These are phyloP conservation scores for Candida awuae DNA, from an alignment of 805 yeast species.

Conservation along the genomic window DNA sequence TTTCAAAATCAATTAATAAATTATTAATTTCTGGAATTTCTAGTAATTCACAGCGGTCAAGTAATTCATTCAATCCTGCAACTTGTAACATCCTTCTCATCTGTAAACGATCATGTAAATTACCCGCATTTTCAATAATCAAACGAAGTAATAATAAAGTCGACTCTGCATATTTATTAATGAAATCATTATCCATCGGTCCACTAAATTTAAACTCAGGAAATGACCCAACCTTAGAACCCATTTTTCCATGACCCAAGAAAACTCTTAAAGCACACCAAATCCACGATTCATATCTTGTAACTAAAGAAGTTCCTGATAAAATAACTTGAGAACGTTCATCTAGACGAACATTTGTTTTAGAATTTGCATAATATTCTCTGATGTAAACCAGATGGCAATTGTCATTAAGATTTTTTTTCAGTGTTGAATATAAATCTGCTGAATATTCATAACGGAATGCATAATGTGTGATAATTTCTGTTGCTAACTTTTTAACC, in stretches of 20 bases:
- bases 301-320: conserved; percentile 19
- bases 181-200: conserved; percentile 49
- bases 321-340: conserved; percentile 22
- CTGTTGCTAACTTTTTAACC: conserved; percentile 81
- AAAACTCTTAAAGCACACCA: conserved; percentile 25
- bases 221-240: conserved; percentile 87
- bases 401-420: conserved; percentile 27
- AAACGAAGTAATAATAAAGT: conserved; percentile 44
- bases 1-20: conserved; percentile 34
- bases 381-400: conserved; percentile 26
- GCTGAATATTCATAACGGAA: conserved; percentile 21
- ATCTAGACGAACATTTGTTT: conserved; percentile 19
- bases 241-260: conserved; percentile 77
- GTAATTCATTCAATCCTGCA: conserved; percentile 34
- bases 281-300: conserved; percentile 30
- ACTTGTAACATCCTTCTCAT: conserved; percentile 37
- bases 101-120: conserved; percentile 36
- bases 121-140: conserved; percentile 33
- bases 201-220: conserved; percentile 61
- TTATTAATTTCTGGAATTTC: conserved; percentile 36
- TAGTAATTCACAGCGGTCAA: conserved; percentile 32
- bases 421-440: conserved; percentile 19
- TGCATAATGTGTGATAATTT: conserved; percentile 54
- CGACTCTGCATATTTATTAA: conserved; percentile 47
- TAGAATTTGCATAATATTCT: conserved; percentile 19